Evolutionary conservation across 2,329 filamentous ascomycete genomes (phyloP), one percentile per base, ranked within the genome.

Genomic region (Scolecobasidium constrictum): DNA sequence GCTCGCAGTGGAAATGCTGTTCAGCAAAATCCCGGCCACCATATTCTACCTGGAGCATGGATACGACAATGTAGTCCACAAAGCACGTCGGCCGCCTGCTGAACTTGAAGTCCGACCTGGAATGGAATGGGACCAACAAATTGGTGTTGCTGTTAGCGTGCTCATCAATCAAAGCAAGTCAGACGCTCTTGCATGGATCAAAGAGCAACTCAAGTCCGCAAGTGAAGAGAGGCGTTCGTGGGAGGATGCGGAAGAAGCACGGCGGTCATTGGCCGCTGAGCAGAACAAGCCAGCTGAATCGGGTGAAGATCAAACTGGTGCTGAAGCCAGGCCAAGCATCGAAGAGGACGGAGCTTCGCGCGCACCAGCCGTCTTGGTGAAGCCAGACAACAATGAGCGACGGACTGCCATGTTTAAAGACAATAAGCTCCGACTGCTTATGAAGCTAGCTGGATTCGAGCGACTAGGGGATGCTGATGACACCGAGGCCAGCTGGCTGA

Each of bases 21-120:
- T 98, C 62, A 94, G 85, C 60, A 98, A 98, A 61, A 83, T 87
- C 45, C 81, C 79, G 40, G 75, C 76, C 36, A 94, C 86, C 0
- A 74, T 86, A 1, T 86, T 84, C 61, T 96, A 86, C 57, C 72
- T 98, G 4, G 88, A 96, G 56, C 87, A 88, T 54, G 92, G 92
- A 0, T 83, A 86, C 52, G 87, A 95, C 54, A 85, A 81, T 55
- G 86, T 90, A 50, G 76, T 81, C 0, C 58, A 80, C 18, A 72
- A 73, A 16, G 72, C 77, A 35, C 74, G 79, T 7, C 77, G 76
- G 50, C 75, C 86, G 3, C 86, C 81, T 0, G 83, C 84, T 9
- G 85, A 93, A 56, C 69, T 98, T 16, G 84, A 92, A 52, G 83
- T 98, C 51, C 85, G 83, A 53, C 72, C 79, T 35, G 76, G 74